phyloP scores from a whole-genome alignment of 306 rosid species.

The Begonia fuchsioides region DNA sequence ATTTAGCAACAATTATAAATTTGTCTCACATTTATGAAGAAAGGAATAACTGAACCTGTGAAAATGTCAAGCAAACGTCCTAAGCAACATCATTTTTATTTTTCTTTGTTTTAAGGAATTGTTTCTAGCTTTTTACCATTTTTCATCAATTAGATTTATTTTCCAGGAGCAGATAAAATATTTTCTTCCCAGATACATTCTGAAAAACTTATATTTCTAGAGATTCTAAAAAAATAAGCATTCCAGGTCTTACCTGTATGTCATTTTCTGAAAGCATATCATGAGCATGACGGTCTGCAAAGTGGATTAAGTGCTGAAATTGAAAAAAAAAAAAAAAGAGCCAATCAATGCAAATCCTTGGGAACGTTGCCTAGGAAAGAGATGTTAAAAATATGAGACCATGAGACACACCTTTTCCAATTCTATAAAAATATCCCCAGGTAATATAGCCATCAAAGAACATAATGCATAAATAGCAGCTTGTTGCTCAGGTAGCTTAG shows the following conservation, averaged over 20 bases:
- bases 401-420: slow-evolving; percentile 53
- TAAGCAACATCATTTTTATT: no score
- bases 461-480: slow-evolving; percentile 64
- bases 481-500: slow-evolving; percentile 37
- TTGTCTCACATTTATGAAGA: no score
- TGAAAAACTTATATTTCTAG: no score
- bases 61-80: no score
- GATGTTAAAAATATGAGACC: slow-evolving; percentile 10
- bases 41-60: no score
- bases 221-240: no score
- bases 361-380: slow-evolving; percentile 2
- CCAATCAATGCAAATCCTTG: slow-evolving; percentile 13
- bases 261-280: slow-evolving; percentile 69
- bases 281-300: slow-evolving; percentile 54
- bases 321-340: slow-evolving; percentile 12
- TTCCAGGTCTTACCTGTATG: slow-evolving; percentile 40
- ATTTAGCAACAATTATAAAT: no score
- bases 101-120: no score
- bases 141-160: no score
- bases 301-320: slow-evolving; percentile 61
- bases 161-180: no score
- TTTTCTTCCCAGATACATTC: no score
- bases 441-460: slow-evolving; percentile 68
- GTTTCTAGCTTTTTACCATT: no score
- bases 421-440: slow-evolving; percentile 61